Conservation (phyloP, 345 rosid species). For the Hibiscus tridactylites region DNA sequence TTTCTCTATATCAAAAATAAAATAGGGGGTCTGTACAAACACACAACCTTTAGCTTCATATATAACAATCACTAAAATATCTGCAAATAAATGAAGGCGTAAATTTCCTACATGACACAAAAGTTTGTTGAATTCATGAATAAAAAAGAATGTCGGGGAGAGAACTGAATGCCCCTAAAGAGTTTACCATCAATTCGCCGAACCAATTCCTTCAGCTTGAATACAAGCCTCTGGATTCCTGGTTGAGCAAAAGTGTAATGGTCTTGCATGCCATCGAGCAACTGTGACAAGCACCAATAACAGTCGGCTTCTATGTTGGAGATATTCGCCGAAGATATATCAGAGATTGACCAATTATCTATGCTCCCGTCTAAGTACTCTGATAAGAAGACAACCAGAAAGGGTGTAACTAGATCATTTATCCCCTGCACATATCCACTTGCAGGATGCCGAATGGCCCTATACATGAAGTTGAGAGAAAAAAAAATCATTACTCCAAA, state of each 20-base stretch:
- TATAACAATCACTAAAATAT: not conserved
- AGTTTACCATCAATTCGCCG: constrained; percentile 88
- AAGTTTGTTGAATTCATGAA: constrained; percentile 2
- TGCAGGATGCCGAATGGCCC: constrained; percentile 98
- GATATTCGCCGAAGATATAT: constrained; percentile 57
- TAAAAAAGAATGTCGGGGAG: not conserved
- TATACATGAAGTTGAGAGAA: constrained; percentile 26
- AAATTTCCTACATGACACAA: constrained; percentile 5
- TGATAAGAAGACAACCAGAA: constrained; percentile 85
- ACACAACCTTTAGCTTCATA: not conserved
- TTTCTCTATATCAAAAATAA: not conserved
- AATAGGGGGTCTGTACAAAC: not conserved
- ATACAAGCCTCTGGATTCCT: constrained; percentile 98
- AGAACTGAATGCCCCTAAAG: not conserved
- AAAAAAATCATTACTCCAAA: constrained; percentile 5
- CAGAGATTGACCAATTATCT: constrained; percentile 69
- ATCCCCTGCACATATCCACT: constrained; percentile 99
- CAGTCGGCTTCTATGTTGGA: constrained; percentile 89
- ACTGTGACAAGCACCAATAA: constrained; percentile 94
- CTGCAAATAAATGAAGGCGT: not conserved
- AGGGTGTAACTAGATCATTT: constrained; percentile 97
- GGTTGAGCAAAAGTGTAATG: constrained; percentile 99
- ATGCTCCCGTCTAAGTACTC: constrained; percentile 79
- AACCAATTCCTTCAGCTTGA: constrained; percentile 93
- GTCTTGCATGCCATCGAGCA: constrained; percentile 99